These are phyloP conservation scores for Saccharomycopsis sp. DNA, from an alignment of 805 yeast species.

Conservation along the genomic window DNA sequence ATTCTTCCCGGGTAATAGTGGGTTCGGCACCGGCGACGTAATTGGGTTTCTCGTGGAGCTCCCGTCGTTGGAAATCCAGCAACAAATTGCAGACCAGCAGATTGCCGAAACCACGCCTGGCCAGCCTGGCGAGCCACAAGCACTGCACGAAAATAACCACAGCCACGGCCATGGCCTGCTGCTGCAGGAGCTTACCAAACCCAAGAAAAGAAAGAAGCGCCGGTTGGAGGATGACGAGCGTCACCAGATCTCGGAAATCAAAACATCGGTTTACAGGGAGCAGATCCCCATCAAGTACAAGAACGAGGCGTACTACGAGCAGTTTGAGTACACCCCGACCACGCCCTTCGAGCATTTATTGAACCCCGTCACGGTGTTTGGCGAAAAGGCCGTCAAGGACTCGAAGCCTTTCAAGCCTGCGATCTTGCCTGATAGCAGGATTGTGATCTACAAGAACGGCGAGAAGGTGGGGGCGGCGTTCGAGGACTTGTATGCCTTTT, in stretches of 20 bases:
- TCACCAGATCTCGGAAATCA: constrained; percentile 18
- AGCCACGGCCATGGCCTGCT: too few species aligned
- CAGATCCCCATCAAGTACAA: constrained; percentile 82
- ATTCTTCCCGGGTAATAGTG: constrained; percentile 35
- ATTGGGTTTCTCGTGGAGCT: constrained; percentile 69
- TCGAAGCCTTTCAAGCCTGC: constrained; percentile 39
- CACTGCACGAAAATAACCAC: constrained; percentile 23
- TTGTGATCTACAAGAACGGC: constrained; percentile 76
- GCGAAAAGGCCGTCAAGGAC: constrained; percentile 56
- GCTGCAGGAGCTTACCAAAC: too few species aligned
- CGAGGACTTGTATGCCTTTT: constrained; percentile 58
- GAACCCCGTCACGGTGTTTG: constrained; percentile 63
- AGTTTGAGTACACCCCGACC: constrained; percentile 65
- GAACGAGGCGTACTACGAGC: constrained; percentile 71
- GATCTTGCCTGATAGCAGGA: constrained; percentile 44
- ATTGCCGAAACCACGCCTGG: constrained; percentile 26
- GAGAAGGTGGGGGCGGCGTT: constrained; percentile 53
- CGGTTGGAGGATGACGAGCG: constrained; percentile 14
- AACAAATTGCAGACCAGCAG: constrained; percentile 32
- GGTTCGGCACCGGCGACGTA: constrained; percentile 68
- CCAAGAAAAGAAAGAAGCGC: constrained; percentile 15
- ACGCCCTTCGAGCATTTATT: constrained; percentile 65
- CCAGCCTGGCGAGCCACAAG: constrained; percentile 20
- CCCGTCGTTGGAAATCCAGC: constrained; percentile 46
- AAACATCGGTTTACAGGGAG: constrained; percentile 56